Percentiles rank a stretch among this genome's conserved stretches.
These are phyloP conservation scores for Houttuynia cordata DNA, from an alignment of 164 flowering plant species.

Conservation along the genomic window DNA sequence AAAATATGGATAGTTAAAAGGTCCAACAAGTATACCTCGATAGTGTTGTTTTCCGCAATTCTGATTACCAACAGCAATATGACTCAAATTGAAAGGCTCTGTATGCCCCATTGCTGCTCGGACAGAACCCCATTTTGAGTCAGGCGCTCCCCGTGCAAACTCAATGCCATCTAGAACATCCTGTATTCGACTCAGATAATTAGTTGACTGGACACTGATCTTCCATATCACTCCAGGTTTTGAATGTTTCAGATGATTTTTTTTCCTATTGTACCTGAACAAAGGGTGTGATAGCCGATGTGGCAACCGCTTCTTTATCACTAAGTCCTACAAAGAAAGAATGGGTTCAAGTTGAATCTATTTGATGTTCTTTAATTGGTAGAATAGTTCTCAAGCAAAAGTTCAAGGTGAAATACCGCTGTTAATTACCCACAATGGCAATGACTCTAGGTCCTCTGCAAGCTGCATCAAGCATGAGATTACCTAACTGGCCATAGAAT, in stretches of 20 bases:
- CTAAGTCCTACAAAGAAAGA: conserved; percentile 53
- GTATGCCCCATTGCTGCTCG: conserved; percentile 92
- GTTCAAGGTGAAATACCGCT: conserved; percentile 40
- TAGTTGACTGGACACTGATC: background rate
- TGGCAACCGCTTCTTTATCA: conserved; percentile 64
- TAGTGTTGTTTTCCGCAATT: conserved; percentile 68
- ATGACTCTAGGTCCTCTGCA: conserved; percentile 73
- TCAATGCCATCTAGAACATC: conserved; percentile 81
- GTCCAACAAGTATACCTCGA: conserved; percentile 35
- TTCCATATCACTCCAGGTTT: background rate
- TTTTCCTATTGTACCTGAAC: conserved; percentile 27
- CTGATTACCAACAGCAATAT: conserved; percentile 86
- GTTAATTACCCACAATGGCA: conserved; percentile 87
- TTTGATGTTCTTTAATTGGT: background rate
- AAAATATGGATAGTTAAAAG: background rate
- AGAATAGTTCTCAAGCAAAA: background rate
- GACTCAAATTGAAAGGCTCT: conserved; percentile 72
- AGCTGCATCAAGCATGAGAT: conserved; percentile 34
- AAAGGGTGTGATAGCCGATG: conserved; percentile 57
- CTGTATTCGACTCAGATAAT: conserved; percentile 23
- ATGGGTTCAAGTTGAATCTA: background rate
- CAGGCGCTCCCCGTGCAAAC: conserved; percentile 71
- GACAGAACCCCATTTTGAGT: conserved; percentile 80
- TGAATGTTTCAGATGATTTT: too few species aligned
- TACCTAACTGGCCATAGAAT: background rate